phyloP scores from a whole-genome alignment of 805 yeast genomes.

The Candida stauntonica region DNA sequence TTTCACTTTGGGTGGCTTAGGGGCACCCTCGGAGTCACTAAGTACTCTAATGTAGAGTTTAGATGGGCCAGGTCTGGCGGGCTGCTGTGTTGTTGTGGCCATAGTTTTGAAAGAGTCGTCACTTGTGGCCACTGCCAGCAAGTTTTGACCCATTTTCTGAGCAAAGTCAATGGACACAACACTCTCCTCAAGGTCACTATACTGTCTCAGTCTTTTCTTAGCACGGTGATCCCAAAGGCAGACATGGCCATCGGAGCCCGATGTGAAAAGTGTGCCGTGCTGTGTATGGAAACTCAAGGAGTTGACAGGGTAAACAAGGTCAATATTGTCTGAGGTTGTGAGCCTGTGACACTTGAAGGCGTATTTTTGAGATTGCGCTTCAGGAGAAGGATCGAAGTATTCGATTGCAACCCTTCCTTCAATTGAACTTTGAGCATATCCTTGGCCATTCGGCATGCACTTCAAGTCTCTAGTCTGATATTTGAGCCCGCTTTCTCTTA shows the following conservation, averaged over 20 bases:
- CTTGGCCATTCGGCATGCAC: constrained; percentile 51
- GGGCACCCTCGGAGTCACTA: constrained; percentile 19
- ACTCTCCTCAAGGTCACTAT: constrained; percentile 48
- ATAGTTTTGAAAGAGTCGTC: constrained; percentile 45
- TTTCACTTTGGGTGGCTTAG: too few relatives aligned
- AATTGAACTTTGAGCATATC: constrained; percentile 66
- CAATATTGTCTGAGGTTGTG: constrained; percentile 37
- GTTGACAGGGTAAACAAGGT: constrained; percentile 72
- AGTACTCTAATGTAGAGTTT: constrained; percentile 18
- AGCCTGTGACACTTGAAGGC: constrained; percentile 81
- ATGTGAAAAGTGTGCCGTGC: constrained; percentile 76
- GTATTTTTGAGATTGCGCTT: constrained; percentile 43
- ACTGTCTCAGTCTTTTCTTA: constrained; percentile 69
- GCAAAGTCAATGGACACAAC: constrained; percentile 39
- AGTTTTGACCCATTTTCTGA: constrained; percentile 21
- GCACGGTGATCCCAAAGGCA: constrained; percentile 88
- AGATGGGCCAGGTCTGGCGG: constrained; percentile 6
- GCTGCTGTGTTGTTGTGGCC: constrained; percentile 16
- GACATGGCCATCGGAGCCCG: constrained; percentile 88
- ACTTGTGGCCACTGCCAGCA: constrained; percentile 43
- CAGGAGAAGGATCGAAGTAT: constrained; percentile 48
- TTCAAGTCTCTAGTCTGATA: constrained; percentile 57
- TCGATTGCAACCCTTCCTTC: constrained; percentile 82
- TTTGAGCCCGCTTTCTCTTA: constrained; percentile 60
- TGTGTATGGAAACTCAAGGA: constrained; percentile 72